Base-by-base conservation (phyloP, 2,329 filamentous ascomycete species). In the Cercospora canescens region DNA sequence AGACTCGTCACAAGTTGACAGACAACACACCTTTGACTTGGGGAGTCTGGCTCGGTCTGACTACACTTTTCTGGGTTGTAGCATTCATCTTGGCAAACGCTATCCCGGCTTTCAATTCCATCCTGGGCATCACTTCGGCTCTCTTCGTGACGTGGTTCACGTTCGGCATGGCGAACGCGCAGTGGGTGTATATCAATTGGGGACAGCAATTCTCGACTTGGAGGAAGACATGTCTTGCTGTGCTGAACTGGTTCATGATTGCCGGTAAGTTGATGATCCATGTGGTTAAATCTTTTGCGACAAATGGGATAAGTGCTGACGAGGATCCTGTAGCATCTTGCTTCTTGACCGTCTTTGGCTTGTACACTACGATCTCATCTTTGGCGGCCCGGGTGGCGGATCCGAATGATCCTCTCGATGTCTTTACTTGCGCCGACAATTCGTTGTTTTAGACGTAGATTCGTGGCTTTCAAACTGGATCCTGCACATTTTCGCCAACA, bases 131-230 rank as follows among this genome's bases (percentile, higher is more conserved):
- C 52, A 78, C 82, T 21, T 82, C 83, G 0, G 80, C 79, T 5
- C 73, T 85, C 8, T 86, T 86, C 66, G 84, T 84, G 1, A 79
- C 81, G 1, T 86, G 84, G 84, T 86, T 83, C 66, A 85, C 82
- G 2, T 86, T 84, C 67, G 84, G 84, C 1, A 73, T 75, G 64
- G 57, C 57, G 9, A 60, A 60, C 26, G 57, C 57, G n/a, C 57
- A 60, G 39, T 60, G 57, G 57, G 37, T 60, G 14, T 60, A 45
- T 48, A 60, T 60, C 35, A 60, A 60, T 6, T 60, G 57, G 57
- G 57, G 57, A 7, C 57, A 45, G 57, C 57, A 60, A 16, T 60
- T 60, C 37, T 60, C 57, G 7, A 60, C 57, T 60, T 60, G 57
- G 57, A 35, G 18, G 26, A 60, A 60, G 57, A 45, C 7, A 30